Base-by-base conservation (phyloP, 1,139 yeast species). In the Eremothecium cymbalariae region DNA sequence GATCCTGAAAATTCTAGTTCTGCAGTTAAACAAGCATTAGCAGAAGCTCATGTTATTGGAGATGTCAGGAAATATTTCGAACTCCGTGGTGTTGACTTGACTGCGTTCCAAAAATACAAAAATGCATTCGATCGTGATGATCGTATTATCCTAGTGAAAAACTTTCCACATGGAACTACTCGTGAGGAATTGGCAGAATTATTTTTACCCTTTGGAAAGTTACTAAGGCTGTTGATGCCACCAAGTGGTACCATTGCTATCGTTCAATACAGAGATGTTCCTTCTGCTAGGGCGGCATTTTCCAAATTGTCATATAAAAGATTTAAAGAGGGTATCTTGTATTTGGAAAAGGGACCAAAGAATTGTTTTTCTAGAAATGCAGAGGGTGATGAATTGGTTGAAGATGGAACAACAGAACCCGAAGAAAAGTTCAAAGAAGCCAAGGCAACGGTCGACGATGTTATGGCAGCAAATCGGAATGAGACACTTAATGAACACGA, bases 201-300 rank as follows among this genome's bases (percentile, higher is more conserved):
- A 48, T 90, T 93, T 51, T 61, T 78, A 1, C 79, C 77, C 31
- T 77, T 72, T 58, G 98, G 98, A 31, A 81, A 80, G 44, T 55
- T 93, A 24, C 77, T 75, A 45, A 72, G 95, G 51, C 67, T 86
- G 21, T 61, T 93, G 42, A 82, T 93, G 86, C 98, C 99, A 11
- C 95, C 96, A 15, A 84, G 94, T 15, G 97, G 97, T 11, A 88
- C 96, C 0, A 86, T 90, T 51, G 97, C 97, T 4, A 81, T 90
- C 54, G 77, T 90, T n/a, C 96, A 90, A 56, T 88, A 79, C 59
- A 69, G 88, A 47, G 93, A 83, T 57, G 64, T 77, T 1, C 82
- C 94, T 11, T 68, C 82, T 37, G 97, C 94, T 2, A 75, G 96
- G 59, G 69, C 85, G 4, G 98, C 98, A 1, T 90, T 93, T 54